Percentiles rank a stretch among this genome's conserved stretches.
Evolutionary conservation across 2,329 filamentous ascomycete species (phyloP).

Genomic region (Blastomyces emzantsi): DNA sequence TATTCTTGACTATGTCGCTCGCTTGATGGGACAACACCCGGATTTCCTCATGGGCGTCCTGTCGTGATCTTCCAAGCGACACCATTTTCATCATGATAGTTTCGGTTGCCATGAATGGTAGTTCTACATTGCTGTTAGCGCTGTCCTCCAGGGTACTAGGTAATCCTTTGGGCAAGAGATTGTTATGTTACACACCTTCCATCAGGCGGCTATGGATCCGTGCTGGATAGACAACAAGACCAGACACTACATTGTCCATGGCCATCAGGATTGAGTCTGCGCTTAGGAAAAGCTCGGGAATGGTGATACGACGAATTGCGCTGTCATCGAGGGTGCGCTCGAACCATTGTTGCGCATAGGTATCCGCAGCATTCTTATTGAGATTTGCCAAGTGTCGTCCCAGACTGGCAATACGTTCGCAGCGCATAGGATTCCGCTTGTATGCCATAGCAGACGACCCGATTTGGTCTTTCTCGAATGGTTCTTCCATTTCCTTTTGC

Average conservation of each 20-base stretch:
- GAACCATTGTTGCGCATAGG: constrained; percentile 64
- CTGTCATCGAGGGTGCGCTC: constrained; percentile 64
- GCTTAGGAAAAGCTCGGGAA: constrained; percentile 59
- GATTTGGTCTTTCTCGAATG: constrained; percentile 71
- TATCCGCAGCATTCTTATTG: constrained; percentile 52
- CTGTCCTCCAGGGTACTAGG: neutral
- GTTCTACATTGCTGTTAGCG: constrained; percentile 39
- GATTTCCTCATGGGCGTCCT: constrained; percentile 82
- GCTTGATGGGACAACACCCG: constrained; percentile 74
- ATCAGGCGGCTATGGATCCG: constrained; percentile 59
- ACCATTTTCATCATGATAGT: constrained; percentile 58
- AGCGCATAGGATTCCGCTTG: constrained; percentile 48
- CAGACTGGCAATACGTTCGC: constrained; percentile 52
- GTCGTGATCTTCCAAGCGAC: constrained; percentile 59
- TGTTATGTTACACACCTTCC: constrained; percentile 27
- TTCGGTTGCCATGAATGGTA: constrained; percentile 77
- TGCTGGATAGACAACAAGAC: constrained; percentile 70
- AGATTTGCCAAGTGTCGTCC: constrained; percentile 48
- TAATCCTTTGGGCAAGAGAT: too few species aligned
- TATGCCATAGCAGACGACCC: constrained; percentile 59
- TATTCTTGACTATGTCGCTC: constrained; percentile 57
- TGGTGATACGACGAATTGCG: constrained; percentile 42
- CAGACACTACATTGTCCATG: constrained; percentile 58
- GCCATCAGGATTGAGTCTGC: constrained; percentile 60
- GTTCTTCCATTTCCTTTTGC: constrained; percentile 79